Percentiles rank a stretch among this genome's conserved stretches.
phyloP scores from a whole-genome alignment of 1,139 yeast genomes.

The Protomyces gravidus region DNA sequence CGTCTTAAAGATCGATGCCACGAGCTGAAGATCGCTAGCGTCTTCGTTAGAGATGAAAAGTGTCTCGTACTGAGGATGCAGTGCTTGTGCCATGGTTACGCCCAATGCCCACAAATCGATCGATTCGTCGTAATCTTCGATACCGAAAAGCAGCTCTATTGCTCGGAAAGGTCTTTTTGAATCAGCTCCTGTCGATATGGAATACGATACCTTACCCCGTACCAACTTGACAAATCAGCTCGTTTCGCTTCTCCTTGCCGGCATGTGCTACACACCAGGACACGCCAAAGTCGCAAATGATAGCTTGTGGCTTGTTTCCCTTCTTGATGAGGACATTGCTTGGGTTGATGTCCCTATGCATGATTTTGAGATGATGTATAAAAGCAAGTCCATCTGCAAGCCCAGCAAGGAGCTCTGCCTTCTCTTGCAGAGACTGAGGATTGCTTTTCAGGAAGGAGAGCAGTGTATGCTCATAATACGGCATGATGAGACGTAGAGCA shows the following conservation, averaged over 20 bases:
- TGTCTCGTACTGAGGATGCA: conserved; percentile 10
- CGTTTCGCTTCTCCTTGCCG: neutral
- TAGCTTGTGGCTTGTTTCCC: neutral
- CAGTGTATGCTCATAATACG: conserved; percentile 2
- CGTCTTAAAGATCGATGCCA: conserved; percentile 14
- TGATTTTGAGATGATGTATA: conserved; percentile 3
- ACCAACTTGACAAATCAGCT: conserved; percentile 2
- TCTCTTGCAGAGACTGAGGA: neutral
- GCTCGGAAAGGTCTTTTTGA: conserved; percentile 17
- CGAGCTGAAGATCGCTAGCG: conserved; percentile 17
- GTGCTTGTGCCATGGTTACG: conserved; percentile 5
- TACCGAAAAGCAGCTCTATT: conserved; percentile 17
- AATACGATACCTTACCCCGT: conserved; percentile 15
- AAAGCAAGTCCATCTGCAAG: conserved; percentile 4
- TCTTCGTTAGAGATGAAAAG: conserved; percentile 4
- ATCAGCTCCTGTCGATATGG: no score
- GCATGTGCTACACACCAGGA: neutral
- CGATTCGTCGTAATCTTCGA: conserved; percentile 4
- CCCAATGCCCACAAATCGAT: conserved; percentile 23
- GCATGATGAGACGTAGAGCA: neutral
- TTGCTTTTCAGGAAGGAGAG: neutral
- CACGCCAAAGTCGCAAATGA: conserved; percentile 16
- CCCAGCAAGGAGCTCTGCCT: neutral
- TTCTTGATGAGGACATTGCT: conserved; percentile 9
- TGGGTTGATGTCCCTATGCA: conserved; percentile 21